Conservation (phyloP, 1,139 yeast species). For the Sugiyamaella castrensis region DNA sequence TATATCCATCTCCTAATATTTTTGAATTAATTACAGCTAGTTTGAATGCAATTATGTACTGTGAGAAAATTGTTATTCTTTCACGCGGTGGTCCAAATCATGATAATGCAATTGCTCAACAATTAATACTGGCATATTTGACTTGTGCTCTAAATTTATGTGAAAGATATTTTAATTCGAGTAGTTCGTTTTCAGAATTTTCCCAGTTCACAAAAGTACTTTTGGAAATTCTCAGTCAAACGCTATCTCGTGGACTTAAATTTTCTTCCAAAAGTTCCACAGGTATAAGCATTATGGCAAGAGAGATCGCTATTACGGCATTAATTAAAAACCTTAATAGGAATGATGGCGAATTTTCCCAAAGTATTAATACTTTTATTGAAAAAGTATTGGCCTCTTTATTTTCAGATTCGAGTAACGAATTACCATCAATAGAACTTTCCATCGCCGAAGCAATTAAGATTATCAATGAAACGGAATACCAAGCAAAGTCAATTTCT, state of each 20-base stretch:
- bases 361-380: neutral
- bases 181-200: neutral
- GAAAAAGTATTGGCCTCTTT: constrained; percentile 1
- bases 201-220: constrained; percentile 5
- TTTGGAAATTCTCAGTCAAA: neutral
- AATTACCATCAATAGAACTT: neutral
- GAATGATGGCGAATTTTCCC: no score
- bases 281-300: neutral
- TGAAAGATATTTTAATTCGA: neutral
- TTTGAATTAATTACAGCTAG: neutral
- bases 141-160: neutral
- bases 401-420: neutral
- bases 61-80: no score
- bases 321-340: no score
- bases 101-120: constrained; percentile 3
- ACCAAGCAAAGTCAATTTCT: neutral
- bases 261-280: neutral
- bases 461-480: neutral
- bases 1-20: neutral
- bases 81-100: neutral
- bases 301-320: neutral
- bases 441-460: constrained; percentile 2
- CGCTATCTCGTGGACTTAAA: constrained; percentile 1
- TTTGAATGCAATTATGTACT: neutral
- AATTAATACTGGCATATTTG: constrained; percentile 3